phyloP scores from a whole-genome alignment of 2,329 filamentous ascomycete genomes.

The Cercospora beticola region DNA sequence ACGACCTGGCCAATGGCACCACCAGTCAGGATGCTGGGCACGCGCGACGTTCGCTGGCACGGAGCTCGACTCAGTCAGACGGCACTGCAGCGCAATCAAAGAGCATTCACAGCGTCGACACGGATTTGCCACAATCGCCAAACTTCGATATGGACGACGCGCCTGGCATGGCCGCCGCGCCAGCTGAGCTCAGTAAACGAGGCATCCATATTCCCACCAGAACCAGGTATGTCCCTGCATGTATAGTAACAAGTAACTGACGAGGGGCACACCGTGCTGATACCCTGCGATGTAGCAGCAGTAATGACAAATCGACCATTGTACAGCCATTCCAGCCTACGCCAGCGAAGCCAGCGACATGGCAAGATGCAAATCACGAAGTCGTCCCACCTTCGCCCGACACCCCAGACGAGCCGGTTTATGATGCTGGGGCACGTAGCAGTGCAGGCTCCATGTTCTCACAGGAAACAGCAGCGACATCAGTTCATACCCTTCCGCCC shows the following conservation, averaged over 20 bases:
- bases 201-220: constrained; percentile 29
- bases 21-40: constrained; percentile 31
- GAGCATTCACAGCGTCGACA: constrained; percentile 16
- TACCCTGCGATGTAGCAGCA: not conserved
- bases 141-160: constrained; percentile 31
- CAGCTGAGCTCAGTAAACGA: constrained; percentile 20
- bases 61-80: constrained; percentile 19
- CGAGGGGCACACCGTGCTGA: not conserved
- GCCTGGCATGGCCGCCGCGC: constrained; percentile 16
- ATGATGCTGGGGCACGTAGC: constrained; percentile 34
- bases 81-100: constrained; percentile 14
- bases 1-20: constrained; percentile 21
- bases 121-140: constrained; percentile 23
- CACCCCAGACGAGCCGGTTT: constrained; percentile 19
- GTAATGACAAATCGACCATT: constrained; percentile 10
- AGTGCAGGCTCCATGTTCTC: constrained; percentile 39
- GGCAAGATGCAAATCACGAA: not conserved
- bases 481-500: constrained; percentile 40
- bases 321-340: constrained; percentile 10
- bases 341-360: constrained; percentile 4
- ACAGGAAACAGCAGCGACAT: constrained; percentile 40
- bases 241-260: not conserved
- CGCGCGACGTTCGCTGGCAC: not conserved
- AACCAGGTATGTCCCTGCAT: constrained; percentile 26
- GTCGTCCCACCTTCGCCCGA: constrained; percentile 21